Percentiles rank a stretch among this genome's conserved stretches.
phyloP scores from a whole-genome alignment of 139 green algal genomes.

The Coelastrella sp. region DNA sequence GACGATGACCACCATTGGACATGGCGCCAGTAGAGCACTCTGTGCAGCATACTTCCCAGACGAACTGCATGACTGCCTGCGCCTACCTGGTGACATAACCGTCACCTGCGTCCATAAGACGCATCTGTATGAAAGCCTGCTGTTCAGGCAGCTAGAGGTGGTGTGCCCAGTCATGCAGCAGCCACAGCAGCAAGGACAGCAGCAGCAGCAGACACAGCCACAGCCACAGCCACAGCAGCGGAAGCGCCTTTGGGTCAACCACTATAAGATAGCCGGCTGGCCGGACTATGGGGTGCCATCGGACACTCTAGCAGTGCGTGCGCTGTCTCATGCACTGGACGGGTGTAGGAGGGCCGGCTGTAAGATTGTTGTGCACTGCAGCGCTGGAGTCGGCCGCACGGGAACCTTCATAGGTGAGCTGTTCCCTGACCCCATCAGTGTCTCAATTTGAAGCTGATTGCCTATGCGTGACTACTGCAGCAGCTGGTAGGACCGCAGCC shows the following conservation, averaged over 20 bases:
- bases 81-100: conserved; percentile 7
- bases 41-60: conserved; percentile 45
- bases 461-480: too few species aligned
- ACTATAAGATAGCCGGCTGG: conserved; percentile 72
- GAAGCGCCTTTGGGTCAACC: conserved; percentile 43
- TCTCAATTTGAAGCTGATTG: too few species aligned
- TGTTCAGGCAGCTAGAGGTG: conserved; percentile 34
- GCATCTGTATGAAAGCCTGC: conserved; percentile 16
- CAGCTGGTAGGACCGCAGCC: too few species aligned
- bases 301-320: conserved; percentile 51
- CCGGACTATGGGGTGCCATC: conserved; percentile 72
- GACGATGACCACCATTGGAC: not conserved
- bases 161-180: not conserved
- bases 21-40: not conserved
- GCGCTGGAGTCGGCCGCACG: conserved; percentile 82
- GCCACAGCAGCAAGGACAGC: too few species aligned
- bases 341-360: conserved; percentile 26
- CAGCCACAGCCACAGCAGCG: not conserved
- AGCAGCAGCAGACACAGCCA: too few species aligned
- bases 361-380: conserved; percentile 70
- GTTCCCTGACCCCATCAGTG: too few species aligned
- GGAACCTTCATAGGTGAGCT: conserved; percentile 74
- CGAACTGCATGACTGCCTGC: conserved; percentile 23
- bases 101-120: conserved; percentile 33
- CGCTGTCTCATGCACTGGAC: conserved; percentile 59